Base-by-base conservation (phyloP, 441 rosid genomes). In the Syzygium syzygioides region DNA sequence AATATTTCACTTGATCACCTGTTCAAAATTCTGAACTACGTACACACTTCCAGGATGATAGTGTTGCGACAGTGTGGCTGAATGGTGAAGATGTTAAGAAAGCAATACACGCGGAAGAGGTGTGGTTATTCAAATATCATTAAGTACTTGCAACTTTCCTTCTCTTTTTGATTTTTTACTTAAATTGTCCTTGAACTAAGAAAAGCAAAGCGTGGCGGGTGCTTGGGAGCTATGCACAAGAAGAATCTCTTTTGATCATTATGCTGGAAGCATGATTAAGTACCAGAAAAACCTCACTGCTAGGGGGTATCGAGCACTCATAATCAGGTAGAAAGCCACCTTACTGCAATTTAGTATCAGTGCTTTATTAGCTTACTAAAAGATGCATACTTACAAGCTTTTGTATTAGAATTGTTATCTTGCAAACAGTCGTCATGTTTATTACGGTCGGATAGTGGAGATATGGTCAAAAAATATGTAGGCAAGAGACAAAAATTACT, bases 231-330 rank as follows among this genome's bases (percentile, higher is more conserved):
- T 96, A 57, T 95, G 98, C 79, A 91, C 97, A 3, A 76, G 54
- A 92, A 91, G 90, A 52, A 85, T 96, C 87, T 0, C 0, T 3
- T 97, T 90, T 88, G 0, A 1, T 11, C 93, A 91, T 87, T 93
- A 94, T 71, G 90, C 93, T 60, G 97, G 96, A 79, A 96, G 98
- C 94, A 96, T 97, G 99, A 95, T 97, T 79, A 80, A 85, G 55
- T 92, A 68, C 91, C 99, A 97, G 92, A 96, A 91, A 91, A 96
- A 94, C 92, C 96, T 97, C 30, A 96, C 96, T 57, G 88, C 92
- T 88, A 86, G 88, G 66, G 98, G 99, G 56, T 93, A 90, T 90
- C 95, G 96, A 7, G 98, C 97, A 50, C 96, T 97, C 57, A 93
- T 97, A 88, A 96, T 50, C 94, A 97, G 98, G 99, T 95, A 60